Evolutionary conservation across 2,329 filamentous ascomycete genomes (phyloP).

Genomic region (Neurospora sp.): DNA sequence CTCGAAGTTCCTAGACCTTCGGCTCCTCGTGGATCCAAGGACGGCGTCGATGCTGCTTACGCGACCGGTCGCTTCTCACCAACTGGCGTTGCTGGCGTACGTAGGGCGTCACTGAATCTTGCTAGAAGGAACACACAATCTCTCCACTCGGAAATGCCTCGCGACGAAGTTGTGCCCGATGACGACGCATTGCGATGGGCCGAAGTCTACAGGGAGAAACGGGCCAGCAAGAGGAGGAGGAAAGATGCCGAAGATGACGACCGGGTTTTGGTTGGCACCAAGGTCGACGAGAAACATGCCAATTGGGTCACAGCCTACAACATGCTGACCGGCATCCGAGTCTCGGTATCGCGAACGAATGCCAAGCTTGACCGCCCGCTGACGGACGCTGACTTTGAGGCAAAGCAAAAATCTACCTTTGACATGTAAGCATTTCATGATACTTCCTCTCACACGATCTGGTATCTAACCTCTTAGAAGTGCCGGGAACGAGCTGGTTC

Average conservation of each 20-base stretch:
- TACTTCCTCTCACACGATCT: background rate
- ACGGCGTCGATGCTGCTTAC: slow-evolving; percentile 56
- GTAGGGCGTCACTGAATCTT: slow-evolving; percentile 75
- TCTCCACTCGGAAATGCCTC: slow-evolving; percentile 70
- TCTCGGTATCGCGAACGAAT: slow-evolving; percentile 91
- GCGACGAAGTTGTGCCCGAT: slow-evolving; percentile 76
- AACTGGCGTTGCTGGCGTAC: slow-evolving; percentile 42
- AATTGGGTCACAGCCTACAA: slow-evolving; percentile 99
- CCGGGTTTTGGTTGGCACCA: slow-evolving; percentile 87
- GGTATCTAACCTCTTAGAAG: slow-evolving; percentile 32
- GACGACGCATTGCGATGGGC: slow-evolving; percentile 89
- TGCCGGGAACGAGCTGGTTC: slow-evolving; percentile 92
- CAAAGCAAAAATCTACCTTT: slow-evolving; percentile 96
- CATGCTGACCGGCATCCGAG: slow-evolving; percentile 97
- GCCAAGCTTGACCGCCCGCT: slow-evolving; percentile 89
- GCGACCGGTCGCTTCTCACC: slow-evolving; percentile 78
- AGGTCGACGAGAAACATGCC: slow-evolving; percentile 92
- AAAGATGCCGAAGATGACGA: slow-evolving; percentile 88
- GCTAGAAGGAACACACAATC: slow-evolving; percentile 74
- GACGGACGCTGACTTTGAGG: slow-evolving; percentile 84
- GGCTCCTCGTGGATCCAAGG: slow-evolving; percentile 60
- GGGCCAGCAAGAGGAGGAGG: slow-evolving; percentile 74
- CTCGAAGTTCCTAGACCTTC: slow-evolving; percentile 70
- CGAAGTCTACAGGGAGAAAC: slow-evolving; percentile 83
- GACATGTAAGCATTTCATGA: slow-evolving; percentile 62